Base-by-base conservation (phyloP, 331 rosid genomes). In the Cydonia oblonga region DNA sequence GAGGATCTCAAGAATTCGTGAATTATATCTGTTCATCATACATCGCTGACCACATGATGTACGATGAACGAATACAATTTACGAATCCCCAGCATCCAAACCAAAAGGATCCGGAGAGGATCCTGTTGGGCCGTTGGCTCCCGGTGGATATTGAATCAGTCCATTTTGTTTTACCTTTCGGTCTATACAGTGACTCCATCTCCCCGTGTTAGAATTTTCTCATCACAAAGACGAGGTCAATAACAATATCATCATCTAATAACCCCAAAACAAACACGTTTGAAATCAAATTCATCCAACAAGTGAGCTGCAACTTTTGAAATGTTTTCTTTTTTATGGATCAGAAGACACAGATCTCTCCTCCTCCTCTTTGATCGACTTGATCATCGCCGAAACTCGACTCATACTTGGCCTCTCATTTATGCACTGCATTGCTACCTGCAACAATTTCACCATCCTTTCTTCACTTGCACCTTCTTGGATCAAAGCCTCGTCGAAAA, bases 391-490 rank as follows among this genome's bases (percentile, higher is more conserved):
- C 6, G 83, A 90, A 72, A 88, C 84, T 69, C 76, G 85, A 57
- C 66, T 67, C 86, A 88, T 88, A 23, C 63, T 77, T 52, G 88
- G 86, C 76, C 84, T 84, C 29, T 83, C 84, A 78, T 76, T 83
- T 53, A 67, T 73, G 76, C 93, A 90, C 68, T 80, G 82, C 26
- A 88, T 32, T 23, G 90, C 93, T 71, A 88, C 73, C 26, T 80
- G 89, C 85, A 88, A 80, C 87, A 88, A 81, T 53, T 64, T 86
- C 86, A 88, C 72, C 87, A 86, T 88, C 79, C 91, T 83, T 64
- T 90, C 91, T 73, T 90, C 96, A 66, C 82, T 81, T 46, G 81
- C 87, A 68, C 86, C 86, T 63, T 86, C 87, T 62, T 77, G 82
- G 74, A 75, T 66, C 71, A 86, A 56, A 7, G 73, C 75, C 75